phyloP scores from a whole-genome alignment of 2,329 filamentous ascomycete species.

The Bipolaris cookei region DNA sequence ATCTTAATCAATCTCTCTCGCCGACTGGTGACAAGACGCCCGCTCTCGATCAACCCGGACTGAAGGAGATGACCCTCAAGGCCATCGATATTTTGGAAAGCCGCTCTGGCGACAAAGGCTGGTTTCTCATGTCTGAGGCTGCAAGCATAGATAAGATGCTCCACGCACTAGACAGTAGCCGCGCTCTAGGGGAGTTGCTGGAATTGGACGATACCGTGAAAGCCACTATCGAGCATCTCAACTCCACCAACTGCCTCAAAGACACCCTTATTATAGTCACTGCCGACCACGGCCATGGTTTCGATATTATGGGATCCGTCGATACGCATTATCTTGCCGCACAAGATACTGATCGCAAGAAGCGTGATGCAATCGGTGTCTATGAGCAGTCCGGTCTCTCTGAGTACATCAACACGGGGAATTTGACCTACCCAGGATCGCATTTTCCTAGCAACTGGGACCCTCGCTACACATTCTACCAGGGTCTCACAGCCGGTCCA shows the following conservation, averaged over 20 bases:
- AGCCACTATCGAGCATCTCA: conserved; percentile 74
- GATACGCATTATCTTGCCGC: conserved; percentile 78
- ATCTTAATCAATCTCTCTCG: conserved; percentile 72
- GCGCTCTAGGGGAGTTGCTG: conserved; percentile 81
- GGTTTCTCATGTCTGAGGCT: conserved; percentile 87
- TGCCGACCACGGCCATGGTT: conserved; percentile 88
- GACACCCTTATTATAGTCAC: conserved; percentile 81
- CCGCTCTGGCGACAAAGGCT: conserved; percentile 71
- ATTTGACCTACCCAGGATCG: conserved; percentile 65
- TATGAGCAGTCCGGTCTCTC: conserved; percentile 77
- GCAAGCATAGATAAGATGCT: conserved; percentile 90
- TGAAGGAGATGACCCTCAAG: conserved; percentile 90
- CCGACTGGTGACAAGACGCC: conserved; percentile 69
- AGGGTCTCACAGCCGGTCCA: conserved; percentile 73
- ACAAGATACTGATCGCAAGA: conserved; percentile 70
- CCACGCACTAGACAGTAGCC: conserved; percentile 84
- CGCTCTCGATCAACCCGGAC: conserved; percentile 77
- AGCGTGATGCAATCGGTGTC: conserved; percentile 75
- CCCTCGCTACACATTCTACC: conserved; percentile 79
- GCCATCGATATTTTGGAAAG: conserved; percentile 78
- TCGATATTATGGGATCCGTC: conserved; percentile 82
- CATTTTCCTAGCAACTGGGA: conserved; percentile 87
- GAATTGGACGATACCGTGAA: conserved; percentile 85
- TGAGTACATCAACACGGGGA: conserved; percentile 72
- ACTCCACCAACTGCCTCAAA: conserved; percentile 69